Conservation (phyloP, 2,329 filamentous ascomycete species). For the Sarocladiaceae sp. region DNA sequence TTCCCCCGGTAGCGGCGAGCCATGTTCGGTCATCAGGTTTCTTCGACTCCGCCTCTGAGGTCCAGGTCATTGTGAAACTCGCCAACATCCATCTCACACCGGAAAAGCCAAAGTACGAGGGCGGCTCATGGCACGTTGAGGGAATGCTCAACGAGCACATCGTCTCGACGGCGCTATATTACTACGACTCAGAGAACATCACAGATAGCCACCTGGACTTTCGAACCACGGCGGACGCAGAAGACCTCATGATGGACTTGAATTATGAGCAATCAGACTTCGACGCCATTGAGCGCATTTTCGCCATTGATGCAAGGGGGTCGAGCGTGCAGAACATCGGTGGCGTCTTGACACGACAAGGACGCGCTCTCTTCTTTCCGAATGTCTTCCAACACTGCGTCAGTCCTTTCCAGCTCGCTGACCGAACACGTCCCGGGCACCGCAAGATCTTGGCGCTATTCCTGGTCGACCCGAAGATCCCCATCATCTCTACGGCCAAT, state of each 20-base stretch:
- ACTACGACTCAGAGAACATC: slow-evolving; percentile 56
- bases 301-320: slow-evolving; percentile 17
- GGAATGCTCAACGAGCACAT: slow-evolving; percentile 58
- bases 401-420: slow-evolving; percentile 42
- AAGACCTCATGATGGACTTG: slow-evolving; percentile 20
- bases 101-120: slow-evolving; percentile 45
- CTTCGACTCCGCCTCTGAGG: slow-evolving; percentile 21
- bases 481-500: slow-evolving; percentile 36
- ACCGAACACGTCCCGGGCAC: slow-evolving; percentile 48
- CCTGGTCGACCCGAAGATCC: slow-evolving; percentile 50
- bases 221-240: slow-evolving; percentile 30
- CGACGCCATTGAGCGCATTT: slow-evolving; percentile 25
- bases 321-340: slow-evolving; percentile 35
- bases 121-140: slow-evolving; percentile 52
- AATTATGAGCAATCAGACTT: slow-evolving; percentile 20
- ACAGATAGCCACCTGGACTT: slow-evolving; percentile 45
- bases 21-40: slow-evolving; percentile 16
- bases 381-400: slow-evolving; percentile 48
- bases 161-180: slow-evolving; percentile 56
- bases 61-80: slow-evolving; percentile 61
- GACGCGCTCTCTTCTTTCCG: slow-evolving; percentile 49
- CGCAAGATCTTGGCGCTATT: slow-evolving; percentile 55
- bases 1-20: neutral
- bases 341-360: slow-evolving; percentile 36
- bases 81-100: slow-evolving; percentile 55